Percentiles rank a stretch among this genome's conserved stretches.
These are phyloP conservation scores for Trypanosoma grayi DNA, from an alignment of 208 protist genomes.

Conservation along the genomic window DNA sequence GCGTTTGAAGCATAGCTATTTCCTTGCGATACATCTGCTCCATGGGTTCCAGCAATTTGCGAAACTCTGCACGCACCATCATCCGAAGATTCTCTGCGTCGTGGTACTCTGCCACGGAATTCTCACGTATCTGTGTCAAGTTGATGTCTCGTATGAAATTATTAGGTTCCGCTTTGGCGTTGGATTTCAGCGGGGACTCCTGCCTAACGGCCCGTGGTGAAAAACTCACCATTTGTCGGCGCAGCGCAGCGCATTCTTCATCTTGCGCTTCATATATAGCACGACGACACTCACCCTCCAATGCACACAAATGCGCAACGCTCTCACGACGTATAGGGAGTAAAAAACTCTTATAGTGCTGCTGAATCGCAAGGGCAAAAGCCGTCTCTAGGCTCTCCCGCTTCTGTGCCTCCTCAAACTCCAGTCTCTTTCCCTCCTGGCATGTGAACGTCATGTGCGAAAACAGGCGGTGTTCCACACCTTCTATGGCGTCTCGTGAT, in stretches of 20 bases:
- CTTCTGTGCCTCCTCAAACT: conserved; percentile 1
- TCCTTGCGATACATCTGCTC: conserved; percentile 5
- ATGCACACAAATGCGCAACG: not conserved
- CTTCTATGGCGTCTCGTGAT: conserved; percentile 10
- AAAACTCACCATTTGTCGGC: no score
- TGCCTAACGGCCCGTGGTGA: no score
- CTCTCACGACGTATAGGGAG: not conserved
- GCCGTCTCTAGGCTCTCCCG: not conserved
- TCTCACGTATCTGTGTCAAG: not conserved
- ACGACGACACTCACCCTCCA: not conserved
- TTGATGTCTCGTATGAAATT: not conserved
- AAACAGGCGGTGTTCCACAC: conserved; percentile 23
- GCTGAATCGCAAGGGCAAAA: not conserved
- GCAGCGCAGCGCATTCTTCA: not conserved
- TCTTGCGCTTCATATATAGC: not conserved
- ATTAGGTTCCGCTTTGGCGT: not conserved
- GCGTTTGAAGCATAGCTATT: not conserved
- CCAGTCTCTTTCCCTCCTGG: not conserved
- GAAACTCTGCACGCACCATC: conserved; percentile 5
- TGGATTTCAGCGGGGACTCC: no score
- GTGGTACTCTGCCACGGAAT: not conserved
- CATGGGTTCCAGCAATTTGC: conserved; percentile 4
- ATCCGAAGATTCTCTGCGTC: not conserved
- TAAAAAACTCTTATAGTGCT: not conserved
- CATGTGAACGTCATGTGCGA: conserved; percentile 7